phyloP scores from a whole-genome alignment of 306 rosid species.

The Phaseolus lunatus region DNA sequence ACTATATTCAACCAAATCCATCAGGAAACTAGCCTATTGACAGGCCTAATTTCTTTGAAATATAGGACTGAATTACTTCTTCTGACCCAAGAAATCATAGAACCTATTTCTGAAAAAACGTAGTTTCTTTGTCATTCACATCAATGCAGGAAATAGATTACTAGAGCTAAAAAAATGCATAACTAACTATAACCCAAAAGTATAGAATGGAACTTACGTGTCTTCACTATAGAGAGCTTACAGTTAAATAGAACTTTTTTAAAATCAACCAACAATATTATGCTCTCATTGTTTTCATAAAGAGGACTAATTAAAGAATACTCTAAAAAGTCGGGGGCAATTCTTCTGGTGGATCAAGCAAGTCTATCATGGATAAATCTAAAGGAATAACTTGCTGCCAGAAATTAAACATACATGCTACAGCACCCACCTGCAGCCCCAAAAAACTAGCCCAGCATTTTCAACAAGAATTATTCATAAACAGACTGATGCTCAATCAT shows the following conservation, averaged over 20 bases:
- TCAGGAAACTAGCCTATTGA: not conserved
- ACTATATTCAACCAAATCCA: no score
- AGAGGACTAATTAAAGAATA: not conserved
- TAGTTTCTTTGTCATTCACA: not conserved
- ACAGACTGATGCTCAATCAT: not conserved
- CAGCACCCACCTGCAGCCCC: not conserved
- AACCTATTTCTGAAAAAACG: not conserved
- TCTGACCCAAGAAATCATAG: not conserved
- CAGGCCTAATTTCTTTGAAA: constrained; percentile 13
- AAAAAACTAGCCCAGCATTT: not conserved
- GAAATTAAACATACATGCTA: not conserved
- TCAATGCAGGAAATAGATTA: constrained; percentile 12
- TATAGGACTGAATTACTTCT: constrained; percentile 3
- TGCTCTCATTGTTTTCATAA: not conserved
- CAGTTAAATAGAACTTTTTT: not conserved
- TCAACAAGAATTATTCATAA: constrained; percentile 13
- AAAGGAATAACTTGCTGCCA: not conserved
- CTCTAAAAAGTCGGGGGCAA: not conserved
- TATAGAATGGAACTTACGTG: not conserved
- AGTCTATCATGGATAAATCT: constrained; percentile 4
- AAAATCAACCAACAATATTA: not conserved
- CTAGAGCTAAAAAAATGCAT: not conserved
- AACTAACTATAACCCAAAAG: constrained; percentile 2
- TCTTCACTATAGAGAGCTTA: not conserved
- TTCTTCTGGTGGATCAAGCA: not conserved